phyloP scores from a whole-genome alignment of 2,329 filamentous ascomycete genomes.

The Cercospora sp. region DNA sequence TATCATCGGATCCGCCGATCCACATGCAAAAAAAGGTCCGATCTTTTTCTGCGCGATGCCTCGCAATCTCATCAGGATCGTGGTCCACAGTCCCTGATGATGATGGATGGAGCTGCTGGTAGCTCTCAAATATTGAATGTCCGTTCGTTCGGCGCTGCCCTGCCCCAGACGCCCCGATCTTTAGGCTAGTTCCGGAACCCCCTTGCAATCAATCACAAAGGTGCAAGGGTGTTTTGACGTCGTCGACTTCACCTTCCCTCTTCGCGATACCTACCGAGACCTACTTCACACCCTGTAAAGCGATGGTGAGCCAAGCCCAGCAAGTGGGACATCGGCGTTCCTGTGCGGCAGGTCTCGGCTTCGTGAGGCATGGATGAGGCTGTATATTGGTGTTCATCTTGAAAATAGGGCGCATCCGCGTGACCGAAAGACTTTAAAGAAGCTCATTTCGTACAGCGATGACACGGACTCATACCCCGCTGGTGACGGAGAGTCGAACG shows the following conservation, averaged over 20 bases:
- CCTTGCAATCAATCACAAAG: neutral
- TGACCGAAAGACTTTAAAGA: neutral
- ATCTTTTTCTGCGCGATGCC: neutral
- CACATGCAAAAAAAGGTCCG: neutral
- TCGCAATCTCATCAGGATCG: neutral
- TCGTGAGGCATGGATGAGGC: neutral
- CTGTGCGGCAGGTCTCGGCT: neutral
- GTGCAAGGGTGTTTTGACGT: neutral
- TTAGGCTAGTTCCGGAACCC: constrained; percentile 1
- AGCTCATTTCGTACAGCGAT: neutral
- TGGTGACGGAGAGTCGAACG: neutral
- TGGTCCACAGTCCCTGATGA: neutral
- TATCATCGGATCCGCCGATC: neutral
- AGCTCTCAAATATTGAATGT: neutral
- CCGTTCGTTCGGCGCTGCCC: neutral
- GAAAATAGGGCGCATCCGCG: neutral
- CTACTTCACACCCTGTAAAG: neutral
- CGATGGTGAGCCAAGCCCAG: neutral
- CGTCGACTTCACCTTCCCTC: neutral
- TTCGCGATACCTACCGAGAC: neutral
- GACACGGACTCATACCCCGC: neutral
- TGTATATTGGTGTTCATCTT: neutral
- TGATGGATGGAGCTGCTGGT: neutral
- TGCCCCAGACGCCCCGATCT: neutral
- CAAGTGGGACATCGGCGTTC: neutral